phyloP scores from a whole-genome alignment of 441 rosid species.

The Pelargonium australe region DNA sequence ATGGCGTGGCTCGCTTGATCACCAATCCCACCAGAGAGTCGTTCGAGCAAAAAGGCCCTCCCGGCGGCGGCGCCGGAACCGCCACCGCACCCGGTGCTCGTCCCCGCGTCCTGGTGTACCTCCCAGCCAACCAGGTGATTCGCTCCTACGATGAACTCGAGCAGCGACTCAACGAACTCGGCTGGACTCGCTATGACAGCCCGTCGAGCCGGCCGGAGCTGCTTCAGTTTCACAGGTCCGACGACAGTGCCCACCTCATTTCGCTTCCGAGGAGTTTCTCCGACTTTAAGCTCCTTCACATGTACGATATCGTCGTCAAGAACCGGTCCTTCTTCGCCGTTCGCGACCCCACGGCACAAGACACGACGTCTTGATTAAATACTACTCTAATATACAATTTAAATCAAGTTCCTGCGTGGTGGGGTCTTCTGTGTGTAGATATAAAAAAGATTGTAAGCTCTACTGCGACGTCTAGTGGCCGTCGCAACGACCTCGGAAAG shows the following conservation, averaged over 20 bases:
- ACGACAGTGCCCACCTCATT: constrained; percentile 38
- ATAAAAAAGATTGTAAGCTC: too few relatives aligned
- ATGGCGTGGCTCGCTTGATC: constrained; percentile 51
- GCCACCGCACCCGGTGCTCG: constrained; percentile 72
- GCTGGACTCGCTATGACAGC: constrained; percentile 53
- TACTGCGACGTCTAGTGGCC: too few relatives aligned
- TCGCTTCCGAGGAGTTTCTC: constrained; percentile 44
- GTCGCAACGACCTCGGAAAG: too few relatives aligned
- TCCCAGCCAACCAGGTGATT: constrained; percentile 49
- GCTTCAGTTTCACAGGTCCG: constrained; percentile 53
- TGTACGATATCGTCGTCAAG: constrained; percentile 66
- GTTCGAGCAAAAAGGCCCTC: constrained; percentile 45
- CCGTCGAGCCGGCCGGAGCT: constrained; percentile 29
- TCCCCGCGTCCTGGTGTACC: constrained; percentile 54
- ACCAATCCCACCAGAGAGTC: constrained; percentile 57
- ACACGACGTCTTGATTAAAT: too few relatives aligned
- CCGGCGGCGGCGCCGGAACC: constrained; percentile 28
- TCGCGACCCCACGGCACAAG: constrained; percentile 25
- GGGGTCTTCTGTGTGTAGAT: too few relatives aligned
- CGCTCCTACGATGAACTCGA: constrained; percentile 44
- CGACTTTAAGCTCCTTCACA: constrained; percentile 36
- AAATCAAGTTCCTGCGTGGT: too few relatives aligned
- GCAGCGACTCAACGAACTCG: constrained; percentile 44
- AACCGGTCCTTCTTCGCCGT: constrained; percentile 58
- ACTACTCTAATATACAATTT: too few relatives aligned